A percentile compares a stretch with the other conserved stretches of the same genome.
phyloP scores from a whole-genome alignment of 805 yeast genomes.

The Kluyveromyces starmeri region DNA sequence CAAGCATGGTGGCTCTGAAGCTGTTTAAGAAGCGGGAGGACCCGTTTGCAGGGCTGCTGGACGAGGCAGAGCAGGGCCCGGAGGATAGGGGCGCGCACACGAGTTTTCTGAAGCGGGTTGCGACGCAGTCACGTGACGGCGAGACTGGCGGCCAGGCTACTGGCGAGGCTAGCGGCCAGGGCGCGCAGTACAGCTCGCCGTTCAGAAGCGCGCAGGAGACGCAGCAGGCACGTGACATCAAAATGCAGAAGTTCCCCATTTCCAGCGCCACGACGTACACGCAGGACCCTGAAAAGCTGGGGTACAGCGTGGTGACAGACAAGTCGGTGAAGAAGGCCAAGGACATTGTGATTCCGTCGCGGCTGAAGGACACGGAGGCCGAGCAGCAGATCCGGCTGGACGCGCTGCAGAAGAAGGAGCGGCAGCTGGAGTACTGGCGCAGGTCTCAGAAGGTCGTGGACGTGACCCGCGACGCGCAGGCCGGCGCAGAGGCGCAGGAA shows the following conservation, averaged over 20 bases:
- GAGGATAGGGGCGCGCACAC: constrained; percentile 3
- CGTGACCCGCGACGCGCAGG: constrained; percentile 2
- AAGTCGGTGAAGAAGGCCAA: constrained; percentile 18
- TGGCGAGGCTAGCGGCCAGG: constrained; percentile 1
- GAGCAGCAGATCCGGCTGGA: constrained; percentile 17
- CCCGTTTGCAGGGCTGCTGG: constrained; percentile 12
- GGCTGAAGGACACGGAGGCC: constrained; percentile 20
- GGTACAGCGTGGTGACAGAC: constrained; percentile 16
- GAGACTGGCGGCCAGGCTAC: constrained; percentile 2
- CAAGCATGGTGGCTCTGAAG: constrained; percentile 1
- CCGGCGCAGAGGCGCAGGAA: constrained; percentile 1
- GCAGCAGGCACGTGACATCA: constrained; percentile 12
- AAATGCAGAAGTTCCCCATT: constrained; percentile 21
- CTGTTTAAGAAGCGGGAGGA: constrained; percentile 8
- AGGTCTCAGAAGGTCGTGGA: constrained; percentile 18
- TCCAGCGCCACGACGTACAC: constrained; percentile 21
- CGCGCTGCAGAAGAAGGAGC: constrained; percentile 19
- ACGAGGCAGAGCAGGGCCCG: constrained; percentile 4
- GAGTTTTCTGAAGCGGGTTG: constrained; percentile 9
- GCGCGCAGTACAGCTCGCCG: constrained; percentile 14
- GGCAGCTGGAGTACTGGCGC: constrained; percentile 15
- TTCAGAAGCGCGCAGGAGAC: constrained; percentile 13
- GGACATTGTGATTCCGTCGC: constrained; percentile 25
- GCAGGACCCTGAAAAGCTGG: constrained; percentile 17
- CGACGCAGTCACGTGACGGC: constrained; percentile 3